Percentiles rank a stretch among this genome's conserved stretches.
Conservation (phyloP, 1,284 basidiomycete genomes). For the Ustilago lituana region DNA sequence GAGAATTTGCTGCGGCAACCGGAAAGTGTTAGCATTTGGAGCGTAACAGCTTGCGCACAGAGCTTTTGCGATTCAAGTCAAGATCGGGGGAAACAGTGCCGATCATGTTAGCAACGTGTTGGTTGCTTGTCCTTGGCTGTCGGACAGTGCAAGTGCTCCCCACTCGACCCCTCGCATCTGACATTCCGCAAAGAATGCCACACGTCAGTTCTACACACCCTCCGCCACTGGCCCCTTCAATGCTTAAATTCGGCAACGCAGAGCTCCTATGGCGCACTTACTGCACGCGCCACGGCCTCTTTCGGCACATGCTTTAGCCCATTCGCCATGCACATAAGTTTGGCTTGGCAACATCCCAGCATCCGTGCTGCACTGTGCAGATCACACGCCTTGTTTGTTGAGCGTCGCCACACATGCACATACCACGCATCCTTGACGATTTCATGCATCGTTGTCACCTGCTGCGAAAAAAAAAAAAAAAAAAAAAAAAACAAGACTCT, state of each 20-base stretch:
- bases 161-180: constrained; percentile 27
- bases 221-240: no score
- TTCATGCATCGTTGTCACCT: no score
- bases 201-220: constrained; percentile 5
- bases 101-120: no score
- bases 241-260: no score
- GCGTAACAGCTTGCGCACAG: neutral
- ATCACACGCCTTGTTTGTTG: neutral
- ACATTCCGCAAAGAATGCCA: constrained; percentile 18
- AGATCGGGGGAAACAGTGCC: no score
- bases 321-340: constrained; percentile 1
- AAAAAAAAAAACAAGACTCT: neutral
- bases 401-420: constrained; percentile 7
- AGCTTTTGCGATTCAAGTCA: no score
- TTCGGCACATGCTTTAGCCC: neutral
- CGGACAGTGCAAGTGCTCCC: constrained; percentile 20
- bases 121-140: constrained; percentile 12
- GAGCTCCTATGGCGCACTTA: no score
- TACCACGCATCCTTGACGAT: neutral
- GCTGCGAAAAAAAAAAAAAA: no score
- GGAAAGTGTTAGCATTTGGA: neutral
- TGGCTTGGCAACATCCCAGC: constrained; percentile 7
- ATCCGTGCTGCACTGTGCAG: neutral
- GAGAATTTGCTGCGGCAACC: no score
- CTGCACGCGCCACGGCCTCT: no score